Percentiles rank a stretch among this genome's conserved stretches.
Evolutionary conservation across 176 grass and related monocot species (phyloP).

Genomic region (Triticum monococcum): DNA sequence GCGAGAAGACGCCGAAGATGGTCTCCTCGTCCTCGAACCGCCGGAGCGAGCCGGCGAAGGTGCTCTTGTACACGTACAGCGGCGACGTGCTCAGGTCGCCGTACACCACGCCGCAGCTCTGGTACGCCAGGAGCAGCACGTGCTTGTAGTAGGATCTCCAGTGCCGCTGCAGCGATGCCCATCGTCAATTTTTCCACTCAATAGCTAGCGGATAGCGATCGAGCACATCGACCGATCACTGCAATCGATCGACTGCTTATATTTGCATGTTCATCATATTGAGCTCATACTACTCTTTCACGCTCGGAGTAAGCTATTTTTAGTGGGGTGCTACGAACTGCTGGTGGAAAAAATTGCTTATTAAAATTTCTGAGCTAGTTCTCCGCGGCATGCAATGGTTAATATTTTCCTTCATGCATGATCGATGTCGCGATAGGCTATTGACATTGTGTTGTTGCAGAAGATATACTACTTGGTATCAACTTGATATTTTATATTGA

Average conservation of each 20-base stretch:
- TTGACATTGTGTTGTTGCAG: neutral
- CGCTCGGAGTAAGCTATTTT: neutral
- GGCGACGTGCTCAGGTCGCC: conserved; percentile 72
- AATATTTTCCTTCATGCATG: neutral
- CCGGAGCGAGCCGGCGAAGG: conserved; percentile 44
- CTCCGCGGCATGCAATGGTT: neutral
- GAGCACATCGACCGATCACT: neutral
- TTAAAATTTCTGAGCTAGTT: neutral
- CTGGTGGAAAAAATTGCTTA: conserved; percentile 13
- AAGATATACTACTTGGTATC: no score
- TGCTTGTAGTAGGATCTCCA: conserved; percentile 30
- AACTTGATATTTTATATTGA: no score
- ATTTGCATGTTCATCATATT: neutral
- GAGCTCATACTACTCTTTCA: neutral
- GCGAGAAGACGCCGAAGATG: conserved; percentile 60
- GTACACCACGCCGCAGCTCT: conserved; percentile 71
- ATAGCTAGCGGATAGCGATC: neutral
- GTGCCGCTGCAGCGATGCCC: conserved; percentile 25
- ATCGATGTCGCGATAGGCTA: neutral
- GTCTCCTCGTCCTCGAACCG: conserved; percentile 44
- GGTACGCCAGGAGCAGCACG: conserved; percentile 50
- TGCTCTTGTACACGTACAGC: conserved; percentile 61
- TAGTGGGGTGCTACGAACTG: conserved; percentile 9
- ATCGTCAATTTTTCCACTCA: neutral
- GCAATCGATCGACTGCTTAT: neutral